Evolutionary conservation across 805 yeast genomes (phyloP), one percentile per base, ranked within the genome.

Genomic region (Candida palmyrensis): DNA sequence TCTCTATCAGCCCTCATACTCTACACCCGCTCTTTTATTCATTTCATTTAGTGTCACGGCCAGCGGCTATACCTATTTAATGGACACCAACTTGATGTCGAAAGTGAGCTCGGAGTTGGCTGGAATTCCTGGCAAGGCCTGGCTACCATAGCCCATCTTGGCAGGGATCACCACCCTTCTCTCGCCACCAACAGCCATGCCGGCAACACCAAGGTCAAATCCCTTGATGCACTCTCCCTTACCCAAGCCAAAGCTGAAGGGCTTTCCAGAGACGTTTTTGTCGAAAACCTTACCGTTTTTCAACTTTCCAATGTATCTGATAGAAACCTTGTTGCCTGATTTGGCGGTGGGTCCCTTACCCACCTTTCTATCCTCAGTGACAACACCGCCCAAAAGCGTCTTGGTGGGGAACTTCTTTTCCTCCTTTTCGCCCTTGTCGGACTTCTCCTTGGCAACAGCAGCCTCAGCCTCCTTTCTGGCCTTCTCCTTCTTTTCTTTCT

Each of bases 161-260:
- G 98, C 82, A 50, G 99, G 98, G 48, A 92, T 87, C 41, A 87
- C 76, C 47, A 92, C 87, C 71, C 97, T 81, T 76, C 98, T 89
- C 75, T 92, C 98, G 57, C 97, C 97, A 55, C 96, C 96, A 57
- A 86, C 95, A 37, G 95, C 79, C 97, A 92, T 89, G 59, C 97
- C 97, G 39, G 90, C 88, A 51, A 92, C 92, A 74, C 99, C 99
- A 54, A 90, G 75, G 59, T 92, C 99, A 86, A 96, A 92, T 45
- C 97, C 98, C 65, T 86, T 86, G 73, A 92, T 92, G 49, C 95
- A 97, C 68, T 92, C 98, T 57, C 97, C 98, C 62, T 82, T 84
- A 53, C 98, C 98, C 50, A 92, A 75, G 43, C 76, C 77, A 67
- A 92, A 92, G 44, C 67, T 65, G 64, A 92, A 92, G 55, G 99